Base-by-base conservation (phyloP, 306 rosid genomes). In the Acacia crassicarpa region DNA sequence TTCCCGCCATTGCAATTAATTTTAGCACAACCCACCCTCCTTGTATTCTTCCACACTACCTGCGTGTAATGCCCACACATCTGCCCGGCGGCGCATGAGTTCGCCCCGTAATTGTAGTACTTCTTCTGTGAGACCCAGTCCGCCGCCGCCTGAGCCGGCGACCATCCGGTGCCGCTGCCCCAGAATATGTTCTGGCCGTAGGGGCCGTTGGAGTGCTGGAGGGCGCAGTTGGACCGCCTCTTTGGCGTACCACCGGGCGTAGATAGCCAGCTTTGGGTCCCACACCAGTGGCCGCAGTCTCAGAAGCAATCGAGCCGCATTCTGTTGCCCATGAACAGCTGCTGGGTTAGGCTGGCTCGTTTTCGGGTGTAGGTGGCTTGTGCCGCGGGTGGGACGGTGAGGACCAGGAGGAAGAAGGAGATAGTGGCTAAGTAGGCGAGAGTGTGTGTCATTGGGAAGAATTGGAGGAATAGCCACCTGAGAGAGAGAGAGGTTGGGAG, bases 41-140 rank as follows among this genome's bases (percentile, higher is more conserved):
- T 82, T 0, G 99, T 93, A 0, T 75, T 14, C 54, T 62, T 85
- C 99, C 99, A 95, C 58, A 95, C 97, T 65, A 95, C 74, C 84
- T 95, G 99, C 3, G 99, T 95, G 48, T 91, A 95, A 81, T 95
- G 99, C 32, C 99, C 99, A 48, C 99, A 93, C 49, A 85, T 78
- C 69, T 89, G 66, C 3, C 91, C 91, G 1, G 74, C 51, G 0
- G 86, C 82, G 38, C 99, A 95, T 0, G 97, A 90, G 14, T 93
- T 95, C 0, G 86, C 70, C 87, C 85, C 23, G 67, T 95, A 89
- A 20, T 69, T 78, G 81, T 91, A 95, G 81, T 85, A 90, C 8
- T 79, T 77, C 3, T 88, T 76, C 83, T 95, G 98, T 1, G 78
- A 76, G 5, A 88, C 89, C 99, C 99, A 95, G 15, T 91, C 98